Conservation (phyloP, 345 rosid species). For the Lagerstroemia speciosa region DNA sequence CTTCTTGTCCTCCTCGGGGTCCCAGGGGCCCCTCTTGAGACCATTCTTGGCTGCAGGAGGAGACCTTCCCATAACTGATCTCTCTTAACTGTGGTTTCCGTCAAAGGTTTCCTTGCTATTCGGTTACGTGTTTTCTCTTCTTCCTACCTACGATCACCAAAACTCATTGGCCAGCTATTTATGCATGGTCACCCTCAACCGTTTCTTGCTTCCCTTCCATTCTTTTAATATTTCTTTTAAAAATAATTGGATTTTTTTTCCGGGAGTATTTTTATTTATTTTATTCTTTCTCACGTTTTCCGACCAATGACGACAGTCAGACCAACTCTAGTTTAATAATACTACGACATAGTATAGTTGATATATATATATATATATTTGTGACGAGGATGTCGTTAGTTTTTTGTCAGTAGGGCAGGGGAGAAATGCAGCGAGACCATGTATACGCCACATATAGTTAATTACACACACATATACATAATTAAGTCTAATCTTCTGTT, state of each 20-base stretch:
- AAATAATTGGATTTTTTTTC: too few relatives aligned
- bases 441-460: too few relatives aligned
- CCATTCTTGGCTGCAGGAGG: slow-evolving; percentile 76
- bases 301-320: too few relatives aligned
- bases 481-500: too few relatives aligned
- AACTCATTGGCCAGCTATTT: neutral
- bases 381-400: too few relatives aligned
- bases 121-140: neutral
- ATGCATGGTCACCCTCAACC: neutral
- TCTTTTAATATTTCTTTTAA: neutral
- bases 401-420: too few relatives aligned
- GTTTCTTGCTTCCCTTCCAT: neutral
- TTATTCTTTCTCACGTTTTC: neutral
- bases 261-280: neutral
- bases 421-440: too few relatives aligned
- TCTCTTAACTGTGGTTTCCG: neutral
- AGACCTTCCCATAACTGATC: slow-evolving; percentile 50
- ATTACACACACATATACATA: too few relatives aligned
- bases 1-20: slow-evolving; percentile 70
- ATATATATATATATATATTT: too few relatives aligned
- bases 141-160: neutral
- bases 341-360: too few relatives aligned
- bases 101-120: neutral
- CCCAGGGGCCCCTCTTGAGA: slow-evolving; percentile 89
- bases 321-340: too few relatives aligned